Base-by-base conservation (phyloP, 345 rosid species). In the Gossypium sturtianum region DNA sequence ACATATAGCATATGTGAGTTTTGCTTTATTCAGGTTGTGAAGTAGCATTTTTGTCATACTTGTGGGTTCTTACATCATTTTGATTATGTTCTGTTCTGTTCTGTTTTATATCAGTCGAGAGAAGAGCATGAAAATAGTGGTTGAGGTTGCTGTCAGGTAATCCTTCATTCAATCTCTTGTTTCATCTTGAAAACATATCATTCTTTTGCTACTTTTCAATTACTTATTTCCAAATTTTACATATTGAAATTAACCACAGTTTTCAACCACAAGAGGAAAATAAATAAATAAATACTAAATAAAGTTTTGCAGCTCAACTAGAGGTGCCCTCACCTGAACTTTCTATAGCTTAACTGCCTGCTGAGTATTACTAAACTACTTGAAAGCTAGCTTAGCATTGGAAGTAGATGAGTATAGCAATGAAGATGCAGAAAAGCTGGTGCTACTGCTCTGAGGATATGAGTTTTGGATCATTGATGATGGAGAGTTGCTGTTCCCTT, bases 391-490 rank as follows among this genome's bases (percentile, higher is more conserved):
- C 70, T 75, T 82, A 9, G 76, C 80, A 74, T 76, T 81, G 65
- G 82, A 84, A 34, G 88, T 80, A 60, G 90, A 84, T 64, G 88
- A 88, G 75, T 85, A 83, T 11, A 86, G 56, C 81, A 88, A 84
- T 17, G 88, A 88, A 4, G 94, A 85, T 34, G 81, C 83, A 57
- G 89, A 90, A 73, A 90, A 88, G 83, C 89, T 90, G 10, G 87
- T 82, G 41, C 81, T 88, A 80, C 80, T 82, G 80, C 85, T 87
- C 71, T 77, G 81, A 27, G 74, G 60, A 68, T 77, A 83, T 51
- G 79, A 27, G 15, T 53, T 54, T 23, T 76, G 77, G 80, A 70
- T 76, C 56, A 43, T 74, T 22, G 76, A 67, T 54, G 85, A 61
- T 17, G 82, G 66, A 2, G 76, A 68, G 22, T 79, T 78, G 25